Evolutionary conservation across 805 yeast species (phyloP).

Genomic region (Clavispora fructus): DNA sequence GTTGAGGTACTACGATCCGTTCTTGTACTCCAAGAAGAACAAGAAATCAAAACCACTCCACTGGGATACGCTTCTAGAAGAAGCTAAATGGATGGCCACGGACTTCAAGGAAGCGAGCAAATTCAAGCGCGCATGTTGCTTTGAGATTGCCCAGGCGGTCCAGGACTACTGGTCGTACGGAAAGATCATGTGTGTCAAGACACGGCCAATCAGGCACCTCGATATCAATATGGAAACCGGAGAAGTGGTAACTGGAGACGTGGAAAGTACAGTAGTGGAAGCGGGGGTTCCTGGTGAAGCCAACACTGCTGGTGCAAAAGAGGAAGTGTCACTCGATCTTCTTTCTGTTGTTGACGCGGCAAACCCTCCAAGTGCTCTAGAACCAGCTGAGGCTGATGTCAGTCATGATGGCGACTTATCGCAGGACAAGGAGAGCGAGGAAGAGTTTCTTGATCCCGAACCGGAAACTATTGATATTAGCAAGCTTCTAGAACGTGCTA

Average conservation of each 20-base stretch:
- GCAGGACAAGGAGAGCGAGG: background rate
- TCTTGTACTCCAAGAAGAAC: constrained; percentile 20
- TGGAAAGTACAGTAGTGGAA: background rate
- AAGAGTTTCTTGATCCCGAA: constrained; percentile 1
- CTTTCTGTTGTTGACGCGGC: background rate
- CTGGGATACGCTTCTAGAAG: constrained; percentile 71
- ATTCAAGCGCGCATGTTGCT: constrained; percentile 65
- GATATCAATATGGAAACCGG: background rate
- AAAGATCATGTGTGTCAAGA: constrained; percentile 53
- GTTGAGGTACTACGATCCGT: constrained; percentile 63
- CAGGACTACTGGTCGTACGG: constrained; percentile 78
- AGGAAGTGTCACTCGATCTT: background rate
- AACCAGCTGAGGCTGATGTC: background rate
- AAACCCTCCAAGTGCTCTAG: background rate
- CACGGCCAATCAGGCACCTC: constrained; percentile 35
- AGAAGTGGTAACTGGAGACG: background rate
- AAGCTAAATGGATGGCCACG: constrained; percentile 77
- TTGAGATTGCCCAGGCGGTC: constrained; percentile 65
- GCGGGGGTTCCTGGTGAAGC: background rate
- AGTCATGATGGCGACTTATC: background rate
- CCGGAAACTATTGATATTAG: constrained; percentile 30
- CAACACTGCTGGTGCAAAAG: background rate
- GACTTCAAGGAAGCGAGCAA: constrained; percentile 71
- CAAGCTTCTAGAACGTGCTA: constrained; percentile 24
- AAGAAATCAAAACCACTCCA: constrained; percentile 42